phyloP scores from a whole-genome alignment of 2,329 filamentous ascomycete genomes.

The Claviceps africana region DNA sequence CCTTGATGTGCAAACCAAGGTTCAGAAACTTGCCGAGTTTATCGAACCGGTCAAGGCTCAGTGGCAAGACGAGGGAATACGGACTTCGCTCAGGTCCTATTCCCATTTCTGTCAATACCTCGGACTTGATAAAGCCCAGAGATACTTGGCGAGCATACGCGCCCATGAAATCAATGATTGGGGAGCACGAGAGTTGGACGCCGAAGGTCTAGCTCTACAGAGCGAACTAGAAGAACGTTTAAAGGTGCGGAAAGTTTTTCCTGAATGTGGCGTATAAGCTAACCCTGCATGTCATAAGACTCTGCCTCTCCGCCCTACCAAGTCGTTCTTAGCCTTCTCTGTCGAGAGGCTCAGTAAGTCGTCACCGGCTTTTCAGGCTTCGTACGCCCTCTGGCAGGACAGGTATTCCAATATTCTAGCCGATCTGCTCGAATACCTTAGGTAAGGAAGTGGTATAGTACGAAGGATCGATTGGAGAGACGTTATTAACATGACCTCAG shows the following conservation, averaged over 20 bases:
- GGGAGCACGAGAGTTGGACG: slow-evolving; percentile 63
- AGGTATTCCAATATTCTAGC: slow-evolving; percentile 73
- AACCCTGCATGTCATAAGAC: slow-evolving; percentile 25
- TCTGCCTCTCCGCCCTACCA: slow-evolving; percentile 73
- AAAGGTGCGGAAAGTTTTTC: slow-evolving; percentile 31
- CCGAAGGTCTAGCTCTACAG: slow-evolving; percentile 67
- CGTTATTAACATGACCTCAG: slow-evolving; percentile 23
- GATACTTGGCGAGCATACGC: slow-evolving; percentile 59
- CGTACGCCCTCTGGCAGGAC: slow-evolving; percentile 72
- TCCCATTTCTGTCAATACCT: slow-evolving; percentile 66
- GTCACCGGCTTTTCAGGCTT: slow-evolving; percentile 58
- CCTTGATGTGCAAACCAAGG: slow-evolving; percentile 56
- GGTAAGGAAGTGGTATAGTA: slow-evolving; percentile 23
- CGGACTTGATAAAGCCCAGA: slow-evolving; percentile 64
- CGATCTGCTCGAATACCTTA: slow-evolving; percentile 70
- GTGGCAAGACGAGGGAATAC: slow-evolving; percentile 63
- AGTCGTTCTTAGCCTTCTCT: slow-evolving; percentile 81
- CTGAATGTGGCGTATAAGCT: slow-evolving; percentile 3
- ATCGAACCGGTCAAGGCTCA: slow-evolving; percentile 67
- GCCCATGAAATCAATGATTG: slow-evolving; percentile 72
- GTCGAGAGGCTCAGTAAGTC: slow-evolving; percentile 75
- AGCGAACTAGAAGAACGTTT: slow-evolving; percentile 63
- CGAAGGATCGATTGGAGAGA: not conserved
- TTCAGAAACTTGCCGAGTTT: slow-evolving; percentile 61
- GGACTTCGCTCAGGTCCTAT: slow-evolving; percentile 58